phyloP scores from a whole-genome alignment of 306 rosid genomes.

The Echinosophora koreensis region DNA sequence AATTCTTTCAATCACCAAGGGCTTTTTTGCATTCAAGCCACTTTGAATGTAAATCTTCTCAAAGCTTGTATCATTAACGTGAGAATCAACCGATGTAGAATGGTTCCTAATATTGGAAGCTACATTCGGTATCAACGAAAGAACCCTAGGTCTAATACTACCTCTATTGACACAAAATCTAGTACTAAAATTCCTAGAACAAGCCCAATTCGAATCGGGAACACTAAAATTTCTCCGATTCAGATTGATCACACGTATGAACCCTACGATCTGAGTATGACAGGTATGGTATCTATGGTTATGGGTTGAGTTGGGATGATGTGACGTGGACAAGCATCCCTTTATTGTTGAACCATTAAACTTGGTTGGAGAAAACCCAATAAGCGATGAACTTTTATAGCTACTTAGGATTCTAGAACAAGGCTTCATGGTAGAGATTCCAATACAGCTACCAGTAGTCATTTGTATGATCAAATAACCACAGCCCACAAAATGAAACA shows the following conservation, averaged over 20 bases:
- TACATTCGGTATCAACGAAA: slow-evolving; percentile 59
- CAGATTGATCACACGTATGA: slow-evolving; percentile 49
- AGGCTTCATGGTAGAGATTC: slow-evolving; percentile 78
- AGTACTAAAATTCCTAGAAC: slow-evolving; percentile 53
- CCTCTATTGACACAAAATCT: slow-evolving; percentile 49
- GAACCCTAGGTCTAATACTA: slow-evolving; percentile 58
- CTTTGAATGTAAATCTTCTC: slow-evolving; percentile 80
- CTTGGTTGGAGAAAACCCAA: slow-evolving; percentile 56
- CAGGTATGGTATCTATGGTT: slow-evolving; percentile 42
- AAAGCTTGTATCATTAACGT: slow-evolving; percentile 67
- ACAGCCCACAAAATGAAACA: slow-evolving; percentile 44
- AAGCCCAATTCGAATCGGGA: slow-evolving; percentile 60
- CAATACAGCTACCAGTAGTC: slow-evolving; percentile 69
- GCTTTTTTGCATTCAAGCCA: slow-evolving; percentile 63
- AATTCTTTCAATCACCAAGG: slow-evolving; percentile 61
- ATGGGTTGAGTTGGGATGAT: slow-evolving; percentile 33
- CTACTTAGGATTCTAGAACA: slow-evolving; percentile 66
- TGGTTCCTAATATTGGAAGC: slow-evolving; percentile 75
- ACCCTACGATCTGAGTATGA: slow-evolving; percentile 55
- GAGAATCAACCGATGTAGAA: slow-evolving; percentile 77
- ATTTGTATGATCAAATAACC: slow-evolving; percentile 51
- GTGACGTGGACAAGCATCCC: slow-evolving; percentile 49
- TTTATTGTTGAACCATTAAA: slow-evolving; percentile 38
- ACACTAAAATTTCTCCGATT: slow-evolving; percentile 65
- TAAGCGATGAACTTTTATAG: slow-evolving; percentile 59